Percentiles rank a stretch among this genome's conserved stretches.
Conservation (phyloP, 2,329 filamentous ascomycete species). For the Colletotrichum scovillei region DNA sequence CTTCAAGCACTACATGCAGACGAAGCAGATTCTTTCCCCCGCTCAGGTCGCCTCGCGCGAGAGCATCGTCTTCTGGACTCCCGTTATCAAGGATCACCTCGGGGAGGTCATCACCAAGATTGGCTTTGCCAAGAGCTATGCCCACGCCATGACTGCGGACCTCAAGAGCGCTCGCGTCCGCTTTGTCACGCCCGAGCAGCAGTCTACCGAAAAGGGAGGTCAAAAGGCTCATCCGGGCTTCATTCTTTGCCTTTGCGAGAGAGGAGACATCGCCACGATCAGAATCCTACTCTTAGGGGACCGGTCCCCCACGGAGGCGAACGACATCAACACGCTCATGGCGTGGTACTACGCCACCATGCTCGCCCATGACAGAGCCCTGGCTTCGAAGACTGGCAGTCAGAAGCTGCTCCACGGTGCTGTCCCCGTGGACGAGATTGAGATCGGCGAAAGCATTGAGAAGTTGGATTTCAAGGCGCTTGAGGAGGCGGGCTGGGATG, state of each 20-base stretch:
- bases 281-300: conserved; percentile 27
- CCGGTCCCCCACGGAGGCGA: not conserved
- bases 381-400: not conserved
- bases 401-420: not conserved
- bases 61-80: conserved; percentile 66
- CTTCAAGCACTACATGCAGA: conserved; percentile 68
- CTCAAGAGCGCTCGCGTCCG: conserved; percentile 1
- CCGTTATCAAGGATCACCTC: conserved; percentile 43
- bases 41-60: conserved; percentile 73
- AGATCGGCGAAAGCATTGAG: not conserved
- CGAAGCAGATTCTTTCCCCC: conserved; percentile 68
- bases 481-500: not conserved
- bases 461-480: not conserved
- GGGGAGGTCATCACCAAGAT: conserved; percentile 46
- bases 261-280: not conserved
- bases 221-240: not conserved
- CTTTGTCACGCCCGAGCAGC: not conserved
- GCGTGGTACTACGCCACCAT: conserved; percentile 10
- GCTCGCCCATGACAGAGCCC: not conserved
- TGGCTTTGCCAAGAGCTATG: conserved; percentile 56
- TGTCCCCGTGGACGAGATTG: not conserved
- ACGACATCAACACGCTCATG: not conserved
- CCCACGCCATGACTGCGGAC: conserved; percentile 39
- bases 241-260: conserved; percentile 2
- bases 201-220: no score